These are phyloP conservation scores for Solanum bulbocastanum DNA, from an alignment of 257 asterid species.

Conservation along the genomic window DNA sequence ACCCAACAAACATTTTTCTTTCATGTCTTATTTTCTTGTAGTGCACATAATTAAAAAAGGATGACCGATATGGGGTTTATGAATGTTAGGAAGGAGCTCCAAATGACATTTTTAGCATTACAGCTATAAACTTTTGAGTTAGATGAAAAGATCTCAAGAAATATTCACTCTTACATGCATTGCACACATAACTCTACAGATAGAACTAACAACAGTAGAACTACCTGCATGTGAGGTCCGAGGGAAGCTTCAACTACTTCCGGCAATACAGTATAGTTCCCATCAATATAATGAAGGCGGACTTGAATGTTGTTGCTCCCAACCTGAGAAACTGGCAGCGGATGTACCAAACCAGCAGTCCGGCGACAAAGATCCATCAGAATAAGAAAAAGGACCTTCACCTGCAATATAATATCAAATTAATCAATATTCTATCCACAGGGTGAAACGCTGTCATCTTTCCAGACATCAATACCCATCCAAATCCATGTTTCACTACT, in stretches of 20 bases:
- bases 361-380: constrained; percentile 98
- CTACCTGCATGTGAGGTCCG: constrained; percentile 99
- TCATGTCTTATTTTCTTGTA: neutral
- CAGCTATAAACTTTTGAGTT: neutral
- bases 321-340: constrained; percentile 92
- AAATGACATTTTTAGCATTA: neutral
- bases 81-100: neutral
- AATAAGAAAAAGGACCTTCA: constrained; percentile 88
- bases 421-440: neutral
- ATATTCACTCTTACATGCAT: neutral
- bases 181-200: neutral
- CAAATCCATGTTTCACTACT: neutral
- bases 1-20: neutral
- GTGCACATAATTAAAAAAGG: neutral
- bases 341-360: constrained; percentile 74
- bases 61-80: neutral
- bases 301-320: constrained; percentile 87
- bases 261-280: constrained; percentile 88
- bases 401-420: constrained; percentile 41
- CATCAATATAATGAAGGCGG: constrained; percentile 94
- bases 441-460: neutral
- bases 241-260: constrained; percentile 99
- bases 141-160: neutral
- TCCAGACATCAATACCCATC: neutral
- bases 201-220: neutral